These are phyloP conservation scores for Ambispora gerdemannii DNA, from an alignment of 192 early-diverging fungal genomes.

Conservation along the genomic window DNA sequence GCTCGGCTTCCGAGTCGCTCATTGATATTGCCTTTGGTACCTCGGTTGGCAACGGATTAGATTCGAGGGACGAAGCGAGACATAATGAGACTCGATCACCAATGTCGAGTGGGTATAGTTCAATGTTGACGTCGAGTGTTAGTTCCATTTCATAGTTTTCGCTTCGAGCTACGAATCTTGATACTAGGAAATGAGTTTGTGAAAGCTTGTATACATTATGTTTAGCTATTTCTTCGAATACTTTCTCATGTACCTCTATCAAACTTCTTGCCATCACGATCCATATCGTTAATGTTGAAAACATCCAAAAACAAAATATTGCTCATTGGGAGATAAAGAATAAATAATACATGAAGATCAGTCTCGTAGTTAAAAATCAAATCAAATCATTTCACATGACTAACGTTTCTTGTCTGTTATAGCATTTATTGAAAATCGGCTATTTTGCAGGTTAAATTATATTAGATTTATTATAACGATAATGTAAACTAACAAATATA, in stretches of 20 bases:
- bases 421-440: no score
- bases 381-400: no score
- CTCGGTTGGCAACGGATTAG: conserved; percentile 48
- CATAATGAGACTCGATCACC: conserved; percentile 83
- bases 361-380: no score
- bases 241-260: conserved; percentile 67
- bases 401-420: no score
- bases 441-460: no score
- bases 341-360: no score
- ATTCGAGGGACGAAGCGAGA: conserved; percentile 74
- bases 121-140: conserved; percentile 91
- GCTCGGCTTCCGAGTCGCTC: conserved; percentile 37
- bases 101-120: conserved; percentile 85
- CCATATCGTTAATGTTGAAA: conserved; percentile 85
- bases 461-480: no score
- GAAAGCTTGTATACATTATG: neutral
- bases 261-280: conserved; percentile 90
- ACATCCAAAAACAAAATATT: conserved; percentile 77
- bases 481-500: no score
- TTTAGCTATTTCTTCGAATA: neutral
- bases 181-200: conserved; percentile 63
- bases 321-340: no score
- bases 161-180: conserved; percentile 75
- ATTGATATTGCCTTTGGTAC: conserved; percentile 38
- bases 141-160: conserved; percentile 89